Base-by-base conservation (phyloP, 2,329 filamentous ascomycete species). In the Periconia macrospinosa region DNA sequence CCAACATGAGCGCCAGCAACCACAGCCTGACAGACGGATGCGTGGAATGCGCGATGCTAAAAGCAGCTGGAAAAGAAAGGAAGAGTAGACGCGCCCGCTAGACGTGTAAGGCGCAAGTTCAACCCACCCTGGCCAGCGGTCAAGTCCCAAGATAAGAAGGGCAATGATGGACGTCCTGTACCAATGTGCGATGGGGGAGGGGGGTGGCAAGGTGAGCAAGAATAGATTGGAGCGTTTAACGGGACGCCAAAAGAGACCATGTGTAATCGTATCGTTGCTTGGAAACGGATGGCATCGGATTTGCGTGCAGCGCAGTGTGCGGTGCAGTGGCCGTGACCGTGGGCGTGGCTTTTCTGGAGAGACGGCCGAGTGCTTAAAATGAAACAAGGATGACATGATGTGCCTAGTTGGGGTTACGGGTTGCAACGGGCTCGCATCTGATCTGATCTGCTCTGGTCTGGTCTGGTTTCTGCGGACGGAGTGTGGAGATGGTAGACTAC, bases 21-120 rank as follows among this genome's bases (percentile, higher is more conserved):
- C 30, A 13, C 30, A 33, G 8, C 7, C 7, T 33, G 7, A 13
- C 30, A 13, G 15, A 37, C 11, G 33, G 33, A n/a, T 37, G n/a
- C n/a, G n/a, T n/a, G 11, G 56, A 27, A 3, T 27, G 23, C 8
- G 8, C 23, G 23, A 57, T 52, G 23, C 46, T 57, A 59, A 60
- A 65, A 67, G 33, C 33, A 62, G 63, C 23, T 9, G n/a, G 23
- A 14, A 14, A 33, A 17, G n/a, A 30, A 33, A 45, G 11, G 33
- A 45, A 45, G 20, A 23, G 63, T 70, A 72, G 68, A 68, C 69
- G 68, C 66, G 68, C 66, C 69, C 68, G 65, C 68, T 70, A 70
- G 65, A 33, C 23, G 41, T 17, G 11, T 13, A 43, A 43, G 19
- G 17, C 17, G 43, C 18, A 45, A 6, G 42, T n/a, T 10, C 23